A percentile compares a stretch with the other conserved stretches of the same genome.
These are phyloP conservation scores for Phoenix roebelenii DNA, from an alignment of 176 grass and related monocot genomes.

Conservation along the genomic window DNA sequence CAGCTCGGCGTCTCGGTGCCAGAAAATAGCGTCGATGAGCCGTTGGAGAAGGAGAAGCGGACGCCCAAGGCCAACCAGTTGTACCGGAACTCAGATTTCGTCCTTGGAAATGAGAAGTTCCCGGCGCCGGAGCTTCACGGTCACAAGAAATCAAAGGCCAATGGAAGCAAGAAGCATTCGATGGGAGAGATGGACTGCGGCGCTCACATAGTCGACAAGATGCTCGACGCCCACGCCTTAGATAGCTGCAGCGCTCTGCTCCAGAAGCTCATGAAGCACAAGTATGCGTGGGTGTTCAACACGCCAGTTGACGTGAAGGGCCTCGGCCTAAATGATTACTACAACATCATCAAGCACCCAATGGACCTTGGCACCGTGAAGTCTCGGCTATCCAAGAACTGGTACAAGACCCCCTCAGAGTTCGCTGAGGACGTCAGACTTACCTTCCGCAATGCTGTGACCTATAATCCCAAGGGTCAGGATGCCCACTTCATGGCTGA, in stretches of 20 bases:
- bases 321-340: slow-evolving; percentile 80
- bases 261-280: slow-evolving; percentile 81
- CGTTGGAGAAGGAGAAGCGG: slow-evolving; percentile 74
- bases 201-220: slow-evolving; percentile 32
- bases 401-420: slow-evolving; percentile 71
- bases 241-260: slow-evolving; percentile 59
- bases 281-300: slow-evolving; percentile 85
- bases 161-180: slow-evolving; percentile 38
- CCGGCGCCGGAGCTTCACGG: slow-evolving; percentile 44
- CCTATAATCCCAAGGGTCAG: slow-evolving; percentile 85
- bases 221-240: slow-evolving; percentile 49
- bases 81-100: slow-evolving; percentile 68
- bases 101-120: slow-evolving; percentile 81
- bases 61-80: slow-evolving; percentile 72
- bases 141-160: slow-evolving; percentile 49
- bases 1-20: slow-evolving; percentile 44
- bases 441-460: slow-evolving; percentile 93
- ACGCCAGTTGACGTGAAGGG: slow-evolving; percentile 62
- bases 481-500: slow-evolving; percentile 95
- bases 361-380: slow-evolving; percentile 95
- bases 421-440: slow-evolving; percentile 80
- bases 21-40: slow-evolving; percentile 30
- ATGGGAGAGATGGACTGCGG: slow-evolving; percentile 12
- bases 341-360: slow-evolving; percentile 62
- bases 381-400: slow-evolving; percentile 41